Evolutionary conservation across 2,329 filamentous ascomycete species (phyloP).

Genomic region (Kalaharituber pfeilii): DNA sequence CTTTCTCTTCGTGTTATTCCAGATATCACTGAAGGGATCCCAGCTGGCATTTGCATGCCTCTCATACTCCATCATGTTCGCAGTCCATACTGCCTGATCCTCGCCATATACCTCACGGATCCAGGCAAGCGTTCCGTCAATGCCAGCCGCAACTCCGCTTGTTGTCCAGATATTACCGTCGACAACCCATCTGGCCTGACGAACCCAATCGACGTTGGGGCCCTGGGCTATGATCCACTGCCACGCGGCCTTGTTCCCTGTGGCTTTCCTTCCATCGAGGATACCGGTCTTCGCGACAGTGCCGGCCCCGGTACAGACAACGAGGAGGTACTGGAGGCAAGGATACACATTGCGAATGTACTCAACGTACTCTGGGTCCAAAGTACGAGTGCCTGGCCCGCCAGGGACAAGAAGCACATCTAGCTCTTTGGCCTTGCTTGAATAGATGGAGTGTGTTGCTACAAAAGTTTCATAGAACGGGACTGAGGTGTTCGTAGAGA

Average conservation of each 20-base stretch:
- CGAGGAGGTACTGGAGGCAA: conserved; percentile 39
- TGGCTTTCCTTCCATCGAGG: conserved; percentile 43
- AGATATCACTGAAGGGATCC: no score
- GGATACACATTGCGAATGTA: conserved; percentile 34
- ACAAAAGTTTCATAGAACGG: conserved; percentile 28
- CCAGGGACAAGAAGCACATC: conserved; percentile 52
- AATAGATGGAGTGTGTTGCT: conserved; percentile 41
- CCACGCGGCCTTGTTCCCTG: conserved; percentile 42
- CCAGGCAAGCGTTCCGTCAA: conserved; percentile 43
- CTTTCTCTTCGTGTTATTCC: no score
- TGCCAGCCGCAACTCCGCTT: conserved; percentile 45
- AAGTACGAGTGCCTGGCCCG: conserved; percentile 34
- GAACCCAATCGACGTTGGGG: conserved; percentile 41
- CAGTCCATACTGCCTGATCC: conserved; percentile 33
- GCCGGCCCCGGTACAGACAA: conserved; percentile 48
- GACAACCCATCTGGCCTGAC: conserved; percentile 44
- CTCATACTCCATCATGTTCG: conserved; percentile 40
- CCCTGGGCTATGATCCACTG: conserved; percentile 31
- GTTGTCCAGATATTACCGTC: conserved; percentile 52
- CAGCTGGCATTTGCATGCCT: conserved; percentile 34
- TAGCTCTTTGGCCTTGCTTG: conserved; percentile 32
- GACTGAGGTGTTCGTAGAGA: not conserved
- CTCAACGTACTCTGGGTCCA: conserved; percentile 28
- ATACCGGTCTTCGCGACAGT: conserved; percentile 42
- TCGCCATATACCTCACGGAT: conserved; percentile 38